A percentile compares a stretch with the other conserved stretches of the same genome.
These are phyloP conservation scores for Trametes maxima DNA, from an alignment of 768 basidiomycete species.

Conservation along the genomic window DNA sequence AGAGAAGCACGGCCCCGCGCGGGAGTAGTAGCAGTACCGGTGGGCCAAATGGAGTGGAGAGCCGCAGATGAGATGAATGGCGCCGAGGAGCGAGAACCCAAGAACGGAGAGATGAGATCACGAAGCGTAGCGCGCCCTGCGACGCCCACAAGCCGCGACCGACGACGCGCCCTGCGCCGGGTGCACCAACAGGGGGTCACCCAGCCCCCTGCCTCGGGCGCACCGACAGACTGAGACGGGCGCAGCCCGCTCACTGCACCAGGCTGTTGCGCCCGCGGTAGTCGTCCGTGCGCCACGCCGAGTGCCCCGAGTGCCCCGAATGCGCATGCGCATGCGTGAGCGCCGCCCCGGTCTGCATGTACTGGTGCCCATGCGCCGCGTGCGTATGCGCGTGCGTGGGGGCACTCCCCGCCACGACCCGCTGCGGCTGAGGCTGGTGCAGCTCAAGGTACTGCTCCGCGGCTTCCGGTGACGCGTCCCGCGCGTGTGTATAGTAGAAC, in stretches of 20 bases:
- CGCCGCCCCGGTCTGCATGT: constrained; percentile 13
- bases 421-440: constrained; percentile 25
- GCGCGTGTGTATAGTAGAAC: constrained; percentile 13
- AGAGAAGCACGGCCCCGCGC: background rate
- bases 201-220: background rate
- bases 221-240: background rate
- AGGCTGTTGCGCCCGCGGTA: constrained; percentile 14
- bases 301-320: background rate
- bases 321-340: constrained; percentile 2
- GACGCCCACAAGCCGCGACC: constrained; percentile 1
- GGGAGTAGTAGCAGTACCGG: background rate
- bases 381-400: background rate
- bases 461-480: constrained; percentile 8
- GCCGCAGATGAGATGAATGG: background rate
- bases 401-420: background rate
- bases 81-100: background rate
- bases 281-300: constrained; percentile 12
- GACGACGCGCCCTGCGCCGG: background rate
- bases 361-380: background rate
- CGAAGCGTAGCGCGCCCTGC: background rate
- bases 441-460: constrained; percentile 17
- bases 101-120: background rate
- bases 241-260: constrained; percentile 13
- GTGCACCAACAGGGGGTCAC: too few species aligned
- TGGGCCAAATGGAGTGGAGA: background rate